Conservation (phyloP, 768 basidiomycete species). For the Auricularia sp. region DNA sequence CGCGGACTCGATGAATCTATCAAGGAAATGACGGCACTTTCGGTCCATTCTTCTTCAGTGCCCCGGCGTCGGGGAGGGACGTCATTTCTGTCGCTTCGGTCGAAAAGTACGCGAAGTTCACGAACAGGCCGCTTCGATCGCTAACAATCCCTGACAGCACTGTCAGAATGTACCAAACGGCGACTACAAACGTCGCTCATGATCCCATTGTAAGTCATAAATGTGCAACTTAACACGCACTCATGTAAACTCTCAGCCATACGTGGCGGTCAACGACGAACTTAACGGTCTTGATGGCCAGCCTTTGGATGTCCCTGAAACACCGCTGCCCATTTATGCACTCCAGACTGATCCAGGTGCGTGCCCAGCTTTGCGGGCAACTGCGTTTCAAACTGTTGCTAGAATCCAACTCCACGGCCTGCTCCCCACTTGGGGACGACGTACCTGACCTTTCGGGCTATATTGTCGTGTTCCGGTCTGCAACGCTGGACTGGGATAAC, state of each 20-base stretch:
- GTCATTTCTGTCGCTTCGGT: slow-evolving; percentile 29
- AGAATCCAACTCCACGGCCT: background rate
- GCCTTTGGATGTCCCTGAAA: background rate
- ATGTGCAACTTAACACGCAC: background rate
- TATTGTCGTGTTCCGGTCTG: too few relatives aligned
- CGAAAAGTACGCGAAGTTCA: too few relatives aligned
- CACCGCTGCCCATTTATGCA: background rate
- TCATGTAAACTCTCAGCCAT: background rate
- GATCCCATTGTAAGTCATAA: background rate
- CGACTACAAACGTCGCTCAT: background rate
- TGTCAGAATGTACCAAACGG: background rate
- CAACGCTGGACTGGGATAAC: too few relatives aligned
- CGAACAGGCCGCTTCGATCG: too few relatives aligned
- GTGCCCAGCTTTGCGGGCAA: too few relatives aligned
- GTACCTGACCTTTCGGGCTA: too few relatives aligned
- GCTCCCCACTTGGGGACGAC: too few relatives aligned
- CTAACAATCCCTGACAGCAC: background rate
- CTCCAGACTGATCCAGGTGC: background rate
- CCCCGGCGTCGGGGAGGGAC: slow-evolving; percentile 42
- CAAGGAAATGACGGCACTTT: slow-evolving; percentile 30
- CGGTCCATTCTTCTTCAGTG: slow-evolving; percentile 53
- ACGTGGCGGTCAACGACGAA: background rate
- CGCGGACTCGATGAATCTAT: too few relatives aligned
- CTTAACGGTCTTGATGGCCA: background rate
- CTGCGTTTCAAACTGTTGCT: background rate